Percentiles rank a stretch among this genome's conserved stretches.
phyloP scores from a whole-genome alignment of 192 early-diverging fungal genomes.

The Entomortierella parvispora region DNA sequence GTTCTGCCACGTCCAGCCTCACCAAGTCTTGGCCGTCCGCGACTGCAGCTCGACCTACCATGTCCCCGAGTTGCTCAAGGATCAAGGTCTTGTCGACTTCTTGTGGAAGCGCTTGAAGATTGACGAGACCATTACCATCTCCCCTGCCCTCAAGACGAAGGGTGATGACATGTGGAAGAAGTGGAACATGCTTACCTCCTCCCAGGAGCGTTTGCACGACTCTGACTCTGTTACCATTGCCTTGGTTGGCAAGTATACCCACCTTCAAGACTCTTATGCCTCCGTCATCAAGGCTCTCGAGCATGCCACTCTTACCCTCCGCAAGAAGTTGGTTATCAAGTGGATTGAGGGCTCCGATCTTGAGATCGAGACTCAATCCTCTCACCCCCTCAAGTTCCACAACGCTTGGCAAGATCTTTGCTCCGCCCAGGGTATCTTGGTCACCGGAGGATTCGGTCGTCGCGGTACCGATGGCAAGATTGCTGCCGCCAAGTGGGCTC shows the following conservation, averaged over 20 bases:
- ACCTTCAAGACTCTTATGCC: slow-evolving; percentile 94
- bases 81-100: slow-evolving; percentile 38
- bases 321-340: slow-evolving; percentile 81
- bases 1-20: slow-evolving; percentile 95
- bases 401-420: slow-evolving; percentile 95
- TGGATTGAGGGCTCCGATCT: slow-evolving; percentile 97
- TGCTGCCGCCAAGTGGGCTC: slow-evolving; percentile 92
- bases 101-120: slow-evolving; percentile 49
- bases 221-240: slow-evolving; percentile 88
- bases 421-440: slow-evolving; percentile 88
- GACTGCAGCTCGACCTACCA: slow-evolving; percentile 87
- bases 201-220: slow-evolving; percentile 35
- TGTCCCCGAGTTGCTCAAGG: slow-evolving; percentile 47
- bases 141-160: slow-evolving; percentile 31
- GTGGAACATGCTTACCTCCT: slow-evolving; percentile 33
- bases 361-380: slow-evolving; percentile 72
- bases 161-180: slow-evolving; percentile 31
- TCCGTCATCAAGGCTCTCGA: slow-evolving; percentile 96
- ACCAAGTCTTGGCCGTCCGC: slow-evolving; percentile 93
- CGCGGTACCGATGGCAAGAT: slow-evolving; percentile 97
- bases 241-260: slow-evolving; percentile 95
- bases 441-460: slow-evolving; percentile 96
- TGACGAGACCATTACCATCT: slow-evolving; percentile 26
- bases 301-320: slow-evolving; percentile 87
- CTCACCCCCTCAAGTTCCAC: slow-evolving; percentile 90